Base-by-base conservation (phyloP, 805 yeast species). In the Starmerella roubikii region DNA sequence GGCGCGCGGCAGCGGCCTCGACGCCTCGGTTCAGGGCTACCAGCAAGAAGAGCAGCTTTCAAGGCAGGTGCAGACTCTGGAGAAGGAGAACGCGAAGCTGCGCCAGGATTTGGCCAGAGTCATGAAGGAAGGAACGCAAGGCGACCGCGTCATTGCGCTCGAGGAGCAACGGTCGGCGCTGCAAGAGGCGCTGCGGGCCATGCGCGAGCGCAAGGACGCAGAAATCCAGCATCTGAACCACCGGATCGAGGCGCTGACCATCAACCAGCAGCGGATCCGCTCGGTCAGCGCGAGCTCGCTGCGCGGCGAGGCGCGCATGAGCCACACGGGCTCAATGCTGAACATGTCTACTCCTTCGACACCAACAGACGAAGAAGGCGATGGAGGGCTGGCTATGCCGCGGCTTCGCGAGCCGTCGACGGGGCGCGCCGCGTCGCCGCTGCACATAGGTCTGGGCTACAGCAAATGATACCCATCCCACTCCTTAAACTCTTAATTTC, bases 101-200 rank as follows among this genome's bases (percentile, higher is more conserved):
- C 51, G 55, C 20, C 35, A 36, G 7, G 47, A 51, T 32, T 50
- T 59, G 15, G 59, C 54, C 41, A 56, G 58, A 44, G 35, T 47
- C 33, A 42, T 55, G 7, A 52, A 50, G 10, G 43, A 52, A 16
- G 61, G 61, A 4, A 58, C 59, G 5, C 44, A 57, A 11, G 54
- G 58, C n/a, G 59, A 56, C 18, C 58, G 60, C 35, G 51, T 59
- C 38, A 50, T 49, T 34, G 46, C 51, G 3, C 55, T 58, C 19
- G 56, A 52, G 33, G 53, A 53, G 10, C 67, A 62, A 46, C 53
- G 67, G 21, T 54, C 54, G 28, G 66, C 61, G 11, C 49, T 62
- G 20, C 56, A 63, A 36, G 61, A 60, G 32, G 62, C 67, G 3
- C 45, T 62, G 21, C 55, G 66, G n/a, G 51, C 65, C 3, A 45